Evolutionary conservation across 305 asterid genomes (phyloP).

Genomic region (Fraxinus paxiana): DNA sequence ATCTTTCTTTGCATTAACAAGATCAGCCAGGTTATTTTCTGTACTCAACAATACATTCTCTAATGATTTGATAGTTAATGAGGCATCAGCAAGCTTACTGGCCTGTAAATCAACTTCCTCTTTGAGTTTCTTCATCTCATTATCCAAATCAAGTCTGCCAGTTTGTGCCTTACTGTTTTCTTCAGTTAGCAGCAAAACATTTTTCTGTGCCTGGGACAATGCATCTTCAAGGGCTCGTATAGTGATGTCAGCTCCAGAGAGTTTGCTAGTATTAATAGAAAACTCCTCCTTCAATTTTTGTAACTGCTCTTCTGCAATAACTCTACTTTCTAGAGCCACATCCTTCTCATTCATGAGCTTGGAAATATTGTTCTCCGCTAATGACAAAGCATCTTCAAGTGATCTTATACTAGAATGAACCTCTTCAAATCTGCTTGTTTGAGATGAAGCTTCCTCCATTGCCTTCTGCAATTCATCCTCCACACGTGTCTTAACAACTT

Average conservation of each 20-base stretch:
- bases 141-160: slow-evolving; percentile 54
- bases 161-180: slow-evolving; percentile 46
- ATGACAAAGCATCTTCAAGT: slow-evolving; percentile 56
- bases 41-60: slow-evolving; percentile 55
- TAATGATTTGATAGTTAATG: slow-evolving; percentile 54
- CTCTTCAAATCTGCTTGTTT: slow-evolving; percentile 49
- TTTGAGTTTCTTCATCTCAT: slow-evolving; percentile 65
- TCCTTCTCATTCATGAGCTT: slow-evolving; percentile 55
- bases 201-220: slow-evolving; percentile 54
- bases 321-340: slow-evolving; percentile 41
- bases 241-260: slow-evolving; percentile 54
- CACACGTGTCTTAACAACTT: slow-evolving; percentile 46
- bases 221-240: slow-evolving; percentile 78
- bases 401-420: slow-evolving; percentile 44
- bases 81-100: slow-evolving; percentile 63
- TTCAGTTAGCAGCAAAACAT: slow-evolving; percentile 54
- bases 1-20: slow-evolving; percentile 51
- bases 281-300: slow-evolving; percentile 51
- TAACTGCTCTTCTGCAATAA: slow-evolving; percentile 52
- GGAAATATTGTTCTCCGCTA: slow-evolving; percentile 54
- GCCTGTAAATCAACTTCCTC: slow-evolving; percentile 60
- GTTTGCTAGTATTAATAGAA: slow-evolving; percentile 40
- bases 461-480: slow-evolving; percentile 65
- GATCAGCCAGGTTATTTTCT: slow-evolving; percentile 41
- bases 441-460: slow-evolving; percentile 49